Base-by-base conservation (phyloP, 1,284 basidiomycete species). In the Leccinum variabile region DNA sequence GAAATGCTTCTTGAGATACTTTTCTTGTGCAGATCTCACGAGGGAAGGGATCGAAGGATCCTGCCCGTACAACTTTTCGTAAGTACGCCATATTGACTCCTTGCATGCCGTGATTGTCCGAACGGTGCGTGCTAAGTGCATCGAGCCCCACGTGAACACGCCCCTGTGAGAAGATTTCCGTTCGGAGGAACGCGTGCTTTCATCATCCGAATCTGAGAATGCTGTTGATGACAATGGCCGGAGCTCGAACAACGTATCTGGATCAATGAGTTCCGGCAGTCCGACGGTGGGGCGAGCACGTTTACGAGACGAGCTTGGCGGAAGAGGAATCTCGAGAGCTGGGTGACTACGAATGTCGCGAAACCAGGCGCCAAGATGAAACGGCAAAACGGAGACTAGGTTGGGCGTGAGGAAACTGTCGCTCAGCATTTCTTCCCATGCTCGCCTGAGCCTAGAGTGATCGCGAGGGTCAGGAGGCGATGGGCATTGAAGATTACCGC, bases 371-470 rank as follows among this genome's bases (percentile, higher is more conserved):
- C 83, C 83, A 46, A 91, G 79, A 68, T 90, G 88, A 67, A 90
- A 87, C 0, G 88, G 88, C 59, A 91, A 78, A 58, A 90, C 81
- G 18, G 85, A 82, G 56, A 85, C 76, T 8, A 85, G 39, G 44
- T 82, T 82, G 9, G 82, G 73, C 1, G 85, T 77, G 46, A 91
- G 77, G 68, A 88, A 89, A 28, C 84, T 79, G 25, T 74, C 76
- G 50, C 80, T 75, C 35, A 91, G 80, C 88, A 91, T 89, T 50
- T 82, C 80, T 57, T 86, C 83, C 87, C 90, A 91, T 5, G 88
- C 83, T 5, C 78, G 75, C 69, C 82, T 81, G 37, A 91, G 78
- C 63, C 80, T 80, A 14, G 82, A 78, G 68, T 91, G 90, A 69
- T 91, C 87, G 63, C 84, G 82, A 25, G 84, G 83, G 68, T 86